phyloP scores from a whole-genome alignment of 2,329 filamentous ascomycete species.

The Colletotrichum melonis region DNA sequence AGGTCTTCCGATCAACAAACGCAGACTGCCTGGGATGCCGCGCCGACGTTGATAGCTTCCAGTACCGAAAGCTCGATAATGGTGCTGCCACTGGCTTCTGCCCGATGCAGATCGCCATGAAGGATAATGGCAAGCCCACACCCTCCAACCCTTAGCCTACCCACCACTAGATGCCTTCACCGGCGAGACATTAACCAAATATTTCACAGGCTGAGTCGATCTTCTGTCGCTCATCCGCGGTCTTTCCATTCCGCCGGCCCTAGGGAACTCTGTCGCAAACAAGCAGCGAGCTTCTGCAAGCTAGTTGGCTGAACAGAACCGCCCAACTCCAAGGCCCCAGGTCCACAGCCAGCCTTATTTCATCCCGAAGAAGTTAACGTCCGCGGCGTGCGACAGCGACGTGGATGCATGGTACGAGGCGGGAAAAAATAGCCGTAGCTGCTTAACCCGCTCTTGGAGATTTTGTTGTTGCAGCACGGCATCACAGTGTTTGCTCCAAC shows the following conservation, averaged over 20 bases:
- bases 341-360: slow-evolving; percentile 23
- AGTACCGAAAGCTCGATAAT: neutral
- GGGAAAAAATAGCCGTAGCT: neutral
- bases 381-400: slow-evolving; percentile 3
- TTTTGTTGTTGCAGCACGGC: neutral
- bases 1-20: neutral
- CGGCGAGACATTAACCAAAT: slow-evolving; percentile 9
- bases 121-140: neutral
- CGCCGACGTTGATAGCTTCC: neutral
- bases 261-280: neutral
- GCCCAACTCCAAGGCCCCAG: neutral
- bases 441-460: neutral
- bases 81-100: neutral
- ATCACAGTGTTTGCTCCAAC: neutral
- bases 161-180: neutral
- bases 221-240: neutral
- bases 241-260: neutral
- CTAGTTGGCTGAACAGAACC: slow-evolving; percentile 2
- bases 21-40: neutral
- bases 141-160: neutral
- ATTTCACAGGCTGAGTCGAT: neutral
- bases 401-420: neutral
- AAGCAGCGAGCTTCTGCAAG: neutral
- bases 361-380: slow-evolving; percentile 2
- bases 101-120: slow-evolving; percentile 8